Percentiles rank a stretch among this genome's conserved stretches.
Conservation (phyloP, 2,329 filamentous ascomycete genomes). For the Aspergillus glaucus region DNA sequence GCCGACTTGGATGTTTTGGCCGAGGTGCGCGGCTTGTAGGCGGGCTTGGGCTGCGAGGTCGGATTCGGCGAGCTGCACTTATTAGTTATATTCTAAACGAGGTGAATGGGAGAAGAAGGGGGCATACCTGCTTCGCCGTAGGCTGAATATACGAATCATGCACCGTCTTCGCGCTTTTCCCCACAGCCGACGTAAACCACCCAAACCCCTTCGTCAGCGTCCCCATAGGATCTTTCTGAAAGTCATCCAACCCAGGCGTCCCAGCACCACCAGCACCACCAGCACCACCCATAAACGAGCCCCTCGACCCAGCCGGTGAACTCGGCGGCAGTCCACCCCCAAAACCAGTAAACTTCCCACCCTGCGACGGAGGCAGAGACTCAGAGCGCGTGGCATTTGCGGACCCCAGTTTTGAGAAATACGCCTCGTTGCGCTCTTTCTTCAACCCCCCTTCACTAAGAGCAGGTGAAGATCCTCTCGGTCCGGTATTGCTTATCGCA, state of each 20-base stretch:
- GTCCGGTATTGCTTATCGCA: constrained; percentile 23
- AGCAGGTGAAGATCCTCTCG: constrained; percentile 19
- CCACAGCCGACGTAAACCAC: constrained; percentile 83
- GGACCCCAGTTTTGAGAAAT: constrained; percentile 77
- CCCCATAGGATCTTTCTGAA: constrained; percentile 84
- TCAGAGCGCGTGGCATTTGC: constrained; percentile 74
- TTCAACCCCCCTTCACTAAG: constrained; percentile 36
- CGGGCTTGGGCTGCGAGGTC: constrained; percentile 69
- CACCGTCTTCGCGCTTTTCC: constrained; percentile 83
- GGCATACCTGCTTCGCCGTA: constrained; percentile 72
- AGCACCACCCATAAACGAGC: constrained; percentile 10
- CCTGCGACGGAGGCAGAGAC: constrained; percentile 74
- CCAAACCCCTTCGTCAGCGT: constrained; percentile 89
- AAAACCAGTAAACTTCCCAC: constrained; percentile 88
- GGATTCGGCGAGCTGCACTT: constrained; percentile 64
- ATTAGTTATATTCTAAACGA: constrained; percentile 2
- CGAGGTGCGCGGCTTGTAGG: constrained; percentile 48
- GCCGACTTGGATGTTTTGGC: constrained; percentile 57
- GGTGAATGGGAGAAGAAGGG: background rate
- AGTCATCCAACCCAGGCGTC: constrained; percentile 71
- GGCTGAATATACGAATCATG: constrained; percentile 91
- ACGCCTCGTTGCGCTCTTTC: constrained; percentile 71
- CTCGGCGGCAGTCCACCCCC: constrained; percentile 63
- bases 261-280: constrained; percentile 37
- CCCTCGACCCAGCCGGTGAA: background rate